These are phyloP conservation scores for Leucoagaricus sp. DNA, from an alignment of 1,284 basidiomycete species.

Conservation along the genomic window DNA sequence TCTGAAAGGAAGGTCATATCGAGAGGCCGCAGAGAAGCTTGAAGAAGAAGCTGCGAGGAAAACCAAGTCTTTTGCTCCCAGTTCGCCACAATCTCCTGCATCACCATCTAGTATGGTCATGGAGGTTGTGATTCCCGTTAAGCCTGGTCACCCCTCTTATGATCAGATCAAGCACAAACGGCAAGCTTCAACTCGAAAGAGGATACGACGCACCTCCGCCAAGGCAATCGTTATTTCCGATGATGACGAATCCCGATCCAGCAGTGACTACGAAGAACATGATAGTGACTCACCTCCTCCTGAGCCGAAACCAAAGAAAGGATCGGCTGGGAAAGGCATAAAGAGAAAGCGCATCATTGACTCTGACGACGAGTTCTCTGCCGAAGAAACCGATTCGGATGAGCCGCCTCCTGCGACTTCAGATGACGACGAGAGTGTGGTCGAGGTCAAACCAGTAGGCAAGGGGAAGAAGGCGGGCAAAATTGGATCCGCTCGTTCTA, in stretches of 20 bases:
- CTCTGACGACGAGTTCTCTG: conserved; percentile 15
- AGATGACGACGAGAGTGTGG: conserved; percentile 18
- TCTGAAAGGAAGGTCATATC: conserved; percentile 72
- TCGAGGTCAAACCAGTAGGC: conserved; percentile 19
- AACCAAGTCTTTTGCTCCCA: not conserved
- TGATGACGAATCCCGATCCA: conserved; percentile 29
- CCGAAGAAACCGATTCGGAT: conserved; percentile 22
- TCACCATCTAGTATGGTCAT: conserved; percentile 44
- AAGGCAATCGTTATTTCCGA: conserved; percentile 46
- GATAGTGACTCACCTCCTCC: conserved; percentile 20
- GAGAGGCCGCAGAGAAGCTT: conserved; percentile 50
- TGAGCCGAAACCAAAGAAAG: conserved; percentile 27
- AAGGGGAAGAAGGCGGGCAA: conserved; percentile 13
- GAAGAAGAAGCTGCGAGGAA: conserved; percentile 24
- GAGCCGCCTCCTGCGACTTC: conserved; percentile 15
- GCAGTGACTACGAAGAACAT: conserved; percentile 21
- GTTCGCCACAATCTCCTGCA: conserved; percentile 25
- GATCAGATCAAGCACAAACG: conserved; percentile 3
- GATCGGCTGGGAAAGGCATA: conserved; percentile 14
- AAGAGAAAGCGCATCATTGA: conserved; percentile 15
- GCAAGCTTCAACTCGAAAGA: conserved; percentile 33
- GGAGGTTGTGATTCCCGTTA: conserved; percentile 53
- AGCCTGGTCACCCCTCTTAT: conserved; percentile 17
- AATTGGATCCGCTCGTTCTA: conserved; percentile 24
- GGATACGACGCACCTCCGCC: conserved; percentile 35